Base-by-base conservation (phyloP, 768 basidiomycete genomes). In the Kwoniella shandongensis region DNA sequence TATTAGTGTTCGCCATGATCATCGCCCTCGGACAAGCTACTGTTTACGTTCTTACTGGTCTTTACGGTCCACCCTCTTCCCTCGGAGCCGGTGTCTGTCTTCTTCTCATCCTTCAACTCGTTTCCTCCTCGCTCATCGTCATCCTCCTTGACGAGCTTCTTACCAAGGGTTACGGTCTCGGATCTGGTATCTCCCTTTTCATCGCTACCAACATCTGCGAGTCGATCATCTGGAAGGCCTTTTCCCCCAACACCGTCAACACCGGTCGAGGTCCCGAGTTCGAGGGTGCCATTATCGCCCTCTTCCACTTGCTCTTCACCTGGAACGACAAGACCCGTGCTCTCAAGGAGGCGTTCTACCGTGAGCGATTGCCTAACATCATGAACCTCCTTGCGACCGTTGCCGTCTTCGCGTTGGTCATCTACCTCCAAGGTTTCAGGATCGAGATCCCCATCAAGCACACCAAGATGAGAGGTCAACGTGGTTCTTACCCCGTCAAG, bases 171-270 rank as follows among this genome's bases (percentile, higher is more conserved):
- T 98, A 99, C 77, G 94, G 96, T 75, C 89, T 98, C 62, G 96
- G 96, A 56, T 93, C 91, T 4, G 96, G 96, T 62, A 97, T 99
- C 78, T 93, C 92, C 56, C 87, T 98, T 56, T 98, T 98, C 84
- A 96, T 98, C 69, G 96, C 94, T 3, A 98, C 96, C 80, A 99
- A 98, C 82, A 98, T 99, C 69, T 98, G 94, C 78, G 96, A 99
- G 78, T 90, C 88, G 62, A 98, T 99, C 80, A 86, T 98, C 75
- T 99, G 94, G 94, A 99, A 99, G 75, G 96, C 94, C 1, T 98
- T 99, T 80, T 93, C 91, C 1, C 96, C 96, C 10, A 98, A 91
- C 20, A 97, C 96, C 44, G 79, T 98, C 79, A 98, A 98, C 83
- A 97, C 92, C 27, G 96, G 94, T 36, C 89, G 94, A 62, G 94